Conservation (phyloP, 257 asterid species). For the Ocimum tenuiflorum region DNA sequence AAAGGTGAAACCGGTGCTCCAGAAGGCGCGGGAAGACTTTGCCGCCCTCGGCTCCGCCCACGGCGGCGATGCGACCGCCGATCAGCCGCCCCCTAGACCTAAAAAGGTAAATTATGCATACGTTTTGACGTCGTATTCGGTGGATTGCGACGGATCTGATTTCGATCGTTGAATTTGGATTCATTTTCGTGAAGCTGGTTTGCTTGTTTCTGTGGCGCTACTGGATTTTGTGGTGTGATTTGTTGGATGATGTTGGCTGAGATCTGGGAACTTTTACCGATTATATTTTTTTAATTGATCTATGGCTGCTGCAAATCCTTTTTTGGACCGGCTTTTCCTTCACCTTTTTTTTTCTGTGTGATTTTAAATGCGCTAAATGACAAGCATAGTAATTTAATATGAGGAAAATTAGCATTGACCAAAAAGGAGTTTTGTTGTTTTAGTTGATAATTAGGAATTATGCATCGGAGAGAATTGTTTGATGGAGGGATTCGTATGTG, state of each 20-base stretch:
- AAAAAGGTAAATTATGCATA: background rate
- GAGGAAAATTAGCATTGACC: background rate
- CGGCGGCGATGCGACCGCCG: too few species aligned
- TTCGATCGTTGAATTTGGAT: too few species aligned
- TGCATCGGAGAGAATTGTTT: too few species aligned
- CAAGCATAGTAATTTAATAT: background rate
- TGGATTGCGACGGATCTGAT: too few species aligned
- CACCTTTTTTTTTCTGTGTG: too few species aligned
- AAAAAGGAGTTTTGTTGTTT: background rate
- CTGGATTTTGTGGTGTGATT: background rate
- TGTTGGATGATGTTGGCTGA: background rate
- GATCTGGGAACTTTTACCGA: background rate
- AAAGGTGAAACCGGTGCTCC: background rate
- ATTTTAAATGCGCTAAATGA: background rate
- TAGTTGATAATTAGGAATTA: too few species aligned
- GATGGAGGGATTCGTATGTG: background rate
- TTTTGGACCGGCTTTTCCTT: too few species aligned
- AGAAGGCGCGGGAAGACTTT: background rate
- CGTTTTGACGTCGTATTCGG: too few species aligned
- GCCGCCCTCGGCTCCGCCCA: background rate
- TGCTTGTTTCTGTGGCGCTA: background rate
- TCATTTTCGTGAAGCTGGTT: background rate
- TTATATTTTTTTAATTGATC: background rate
- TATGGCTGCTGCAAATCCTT: background rate
- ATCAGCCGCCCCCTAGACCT: background rate